These are phyloP conservation scores for Pleurotus djamor DNA, from an alignment of 768 basidiomycete species.

Conservation along the genomic window DNA sequence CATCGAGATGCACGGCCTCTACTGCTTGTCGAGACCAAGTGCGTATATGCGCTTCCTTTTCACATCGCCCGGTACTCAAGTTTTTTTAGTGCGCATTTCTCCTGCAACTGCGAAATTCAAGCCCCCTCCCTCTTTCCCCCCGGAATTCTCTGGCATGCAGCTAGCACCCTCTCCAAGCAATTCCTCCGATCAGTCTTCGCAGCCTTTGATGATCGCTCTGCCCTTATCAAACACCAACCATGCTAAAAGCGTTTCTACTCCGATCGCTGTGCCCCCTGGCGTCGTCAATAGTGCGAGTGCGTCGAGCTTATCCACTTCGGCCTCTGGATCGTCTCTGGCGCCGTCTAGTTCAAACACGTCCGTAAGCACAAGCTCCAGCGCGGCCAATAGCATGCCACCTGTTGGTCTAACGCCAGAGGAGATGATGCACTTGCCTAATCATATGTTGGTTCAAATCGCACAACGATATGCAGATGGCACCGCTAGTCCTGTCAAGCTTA, in stretches of 20 bases:
- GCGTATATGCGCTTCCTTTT: conserved; percentile 28
- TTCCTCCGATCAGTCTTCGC: conserved; percentile 28
- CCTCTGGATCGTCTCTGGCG: conserved; percentile 44
- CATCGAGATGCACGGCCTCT: conserved; percentile 89
- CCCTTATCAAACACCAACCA: conserved; percentile 44
- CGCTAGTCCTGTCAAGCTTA: conserved; percentile 24
- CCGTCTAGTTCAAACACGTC: conserved; percentile 52
- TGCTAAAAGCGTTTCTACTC: conserved; percentile 67
- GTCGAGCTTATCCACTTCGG: conserved; percentile 36
- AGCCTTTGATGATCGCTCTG: conserved; percentile 44
- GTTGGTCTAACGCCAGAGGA: conserved; percentile 53
- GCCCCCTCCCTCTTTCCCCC: conserved; percentile 40
- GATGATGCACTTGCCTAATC: conserved; percentile 44
- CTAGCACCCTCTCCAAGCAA: conserved; percentile 29
- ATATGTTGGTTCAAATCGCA: conserved; percentile 44
- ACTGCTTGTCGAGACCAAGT: conserved; percentile 89
- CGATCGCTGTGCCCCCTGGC: conserved; percentile 48
- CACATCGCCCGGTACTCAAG: conserved; percentile 25
- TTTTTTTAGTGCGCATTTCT: conserved; percentile 76
- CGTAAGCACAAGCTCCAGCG: conserved; percentile 50
- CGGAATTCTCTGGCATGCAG: conserved; percentile 46
- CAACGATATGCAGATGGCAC: conserved; percentile 44
- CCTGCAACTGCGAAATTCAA: conserved; percentile 89
- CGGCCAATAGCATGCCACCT: conserved; percentile 46
- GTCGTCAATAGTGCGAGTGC: conserved; percentile 25